Evolutionary conservation across 768 basidiomycete species (phyloP).

Genomic region (Gelatoporia subvermispora): DNA sequence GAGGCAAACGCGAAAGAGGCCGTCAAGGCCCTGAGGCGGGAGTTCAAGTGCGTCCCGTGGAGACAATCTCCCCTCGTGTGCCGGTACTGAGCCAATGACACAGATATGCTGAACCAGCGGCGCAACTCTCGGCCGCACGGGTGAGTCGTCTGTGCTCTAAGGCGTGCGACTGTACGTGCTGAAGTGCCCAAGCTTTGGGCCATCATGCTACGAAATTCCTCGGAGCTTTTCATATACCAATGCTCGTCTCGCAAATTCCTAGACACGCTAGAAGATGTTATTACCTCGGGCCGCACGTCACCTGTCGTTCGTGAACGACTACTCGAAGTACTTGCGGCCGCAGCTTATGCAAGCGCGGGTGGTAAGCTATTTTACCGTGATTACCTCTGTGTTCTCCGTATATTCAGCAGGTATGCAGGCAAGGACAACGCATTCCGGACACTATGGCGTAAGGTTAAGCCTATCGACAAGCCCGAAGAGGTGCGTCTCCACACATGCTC

Average conservation of each 20-base stretch:
- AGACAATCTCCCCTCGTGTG: constrained; percentile 5
- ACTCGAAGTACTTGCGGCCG: constrained; percentile 76
- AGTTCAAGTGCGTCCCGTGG: constrained; percentile 65
- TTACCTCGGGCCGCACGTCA: constrained; percentile 55
- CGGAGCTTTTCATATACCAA: constrained; percentile 65
- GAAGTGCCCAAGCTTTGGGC: constrained; percentile 67
- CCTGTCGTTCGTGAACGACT: constrained; percentile 81
- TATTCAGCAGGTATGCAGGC: background rate
- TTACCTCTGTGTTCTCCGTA: background rate
- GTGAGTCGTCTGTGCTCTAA: constrained; percentile 33
- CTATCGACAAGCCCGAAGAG: constrained; percentile 75
- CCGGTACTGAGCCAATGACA: constrained; percentile 1
- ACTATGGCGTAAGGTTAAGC: constrained; percentile 79
- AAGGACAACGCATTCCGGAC: constrained; percentile 55
- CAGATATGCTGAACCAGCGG: constrained; percentile 71
- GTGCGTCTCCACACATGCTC: constrained; percentile 30
- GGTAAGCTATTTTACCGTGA: background rate
- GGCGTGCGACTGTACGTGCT: background rate
- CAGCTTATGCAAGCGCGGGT: constrained; percentile 57
- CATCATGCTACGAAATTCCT: constrained; percentile 81
- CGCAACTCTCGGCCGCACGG: constrained; percentile 72
- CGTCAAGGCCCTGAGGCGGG: constrained; percentile 71
- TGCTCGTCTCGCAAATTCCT: constrained; percentile 73
- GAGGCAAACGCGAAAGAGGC: constrained; percentile 81
- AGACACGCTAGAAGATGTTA: constrained; percentile 71